Base-by-base conservation (phyloP, 768 basidiomycete genomes). In the Leucosporidium yakuticum region DNA sequence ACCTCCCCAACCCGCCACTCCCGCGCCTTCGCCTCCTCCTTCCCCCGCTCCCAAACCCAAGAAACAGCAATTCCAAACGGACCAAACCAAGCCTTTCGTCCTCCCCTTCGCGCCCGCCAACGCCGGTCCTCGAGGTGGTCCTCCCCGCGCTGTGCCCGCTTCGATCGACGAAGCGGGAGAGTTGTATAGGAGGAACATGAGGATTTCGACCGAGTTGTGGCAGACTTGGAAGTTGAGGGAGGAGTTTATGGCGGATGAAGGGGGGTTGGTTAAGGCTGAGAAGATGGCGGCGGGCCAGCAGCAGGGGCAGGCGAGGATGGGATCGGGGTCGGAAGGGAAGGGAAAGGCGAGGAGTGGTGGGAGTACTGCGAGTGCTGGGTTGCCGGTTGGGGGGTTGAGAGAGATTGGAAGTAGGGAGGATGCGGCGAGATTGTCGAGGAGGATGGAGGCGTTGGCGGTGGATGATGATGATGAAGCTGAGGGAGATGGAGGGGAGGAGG, bases 31-130 rank as follows among this genome's bases (percentile, higher is more conserved):
- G 6, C 68, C 70, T 0, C 68, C 69, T 1, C 69, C 61, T 25
- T 51, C 50, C 71, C 79, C 23, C 69, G 78, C 68, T 0, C 71
- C 71, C 3, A 97, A 95, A 76, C 91, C 90, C 15, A 99, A 99
- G 82, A 97, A 98, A 78, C 95, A 95, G 77, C 91, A 95, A 77
- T 99, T 91, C 78, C 96, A 98, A 77, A 99, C 96, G 0, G 96
- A 99, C 79, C 96, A 94, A 77, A 86, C 81, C 56, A 83, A 90
- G 19, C 95, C 96, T 2, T 99, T 98, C 78, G 80, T 98, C 68
- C 94, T 99, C 78, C 96, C 96, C 0, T 99, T 96, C 77, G 90
- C 92, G 9, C 84, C 86, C 11, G 68, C 74, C 32, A 76, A 76
- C 66, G 57, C 67, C 79, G 63, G 81, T 82, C 64, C 68, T 62